Percentiles rank a stretch among this genome's conserved stretches.
phyloP scores from a whole-genome alignment of 345 rosid genomes.

The Mercurialis annua region DNA sequence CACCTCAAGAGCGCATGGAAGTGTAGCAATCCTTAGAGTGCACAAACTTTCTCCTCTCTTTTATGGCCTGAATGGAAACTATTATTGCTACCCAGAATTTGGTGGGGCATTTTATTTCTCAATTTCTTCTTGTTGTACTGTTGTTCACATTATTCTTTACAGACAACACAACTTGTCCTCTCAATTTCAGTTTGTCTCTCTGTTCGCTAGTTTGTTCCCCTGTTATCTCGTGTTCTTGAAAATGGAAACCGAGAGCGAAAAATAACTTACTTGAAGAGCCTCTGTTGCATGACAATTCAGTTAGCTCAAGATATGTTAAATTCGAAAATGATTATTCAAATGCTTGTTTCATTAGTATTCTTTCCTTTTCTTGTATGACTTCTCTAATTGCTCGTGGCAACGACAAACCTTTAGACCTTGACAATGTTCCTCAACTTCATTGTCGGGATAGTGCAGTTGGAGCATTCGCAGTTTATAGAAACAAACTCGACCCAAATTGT shows the following conservation, averaged over 20 bases:
- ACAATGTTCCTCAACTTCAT: slow-evolving; percentile 23
- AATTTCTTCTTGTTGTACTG: slow-evolving; percentile 58
- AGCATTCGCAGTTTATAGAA: slow-evolving; percentile 18
- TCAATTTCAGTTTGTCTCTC: slow-evolving; percentile 35
- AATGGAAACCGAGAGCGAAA: slow-evolving; percentile 28
- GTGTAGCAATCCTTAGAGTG: too few relatives aligned
- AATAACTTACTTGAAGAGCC: slow-evolving; percentile 41
- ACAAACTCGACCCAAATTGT: slow-evolving; percentile 8
- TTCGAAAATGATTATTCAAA: slow-evolving; percentile 19
- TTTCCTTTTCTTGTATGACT: slow-evolving; percentile 23
- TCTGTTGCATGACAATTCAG: slow-evolving; percentile 28
- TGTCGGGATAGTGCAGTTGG: slow-evolving; percentile 23
- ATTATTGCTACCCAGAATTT: slow-evolving; percentile 49
- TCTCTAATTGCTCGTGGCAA: slow-evolving; percentile 23
- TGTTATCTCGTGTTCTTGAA: slow-evolving; percentile 47
- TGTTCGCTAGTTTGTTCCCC: slow-evolving; percentile 46
- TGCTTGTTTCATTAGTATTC: slow-evolving; percentile 23
- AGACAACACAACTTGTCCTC: slow-evolving; percentile 24
- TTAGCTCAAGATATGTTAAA: slow-evolving; percentile 22
- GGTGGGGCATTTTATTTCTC: slow-evolving; percentile 66
- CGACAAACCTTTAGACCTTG: slow-evolving; percentile 26
- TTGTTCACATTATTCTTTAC: slow-evolving; percentile 43
- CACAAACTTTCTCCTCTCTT: too few relatives aligned
- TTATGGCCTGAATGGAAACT: too few relatives aligned
- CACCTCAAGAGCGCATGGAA: too few relatives aligned